Conservation (phyloP, 805 yeast genomes). For the Starmerella stellata region DNA sequence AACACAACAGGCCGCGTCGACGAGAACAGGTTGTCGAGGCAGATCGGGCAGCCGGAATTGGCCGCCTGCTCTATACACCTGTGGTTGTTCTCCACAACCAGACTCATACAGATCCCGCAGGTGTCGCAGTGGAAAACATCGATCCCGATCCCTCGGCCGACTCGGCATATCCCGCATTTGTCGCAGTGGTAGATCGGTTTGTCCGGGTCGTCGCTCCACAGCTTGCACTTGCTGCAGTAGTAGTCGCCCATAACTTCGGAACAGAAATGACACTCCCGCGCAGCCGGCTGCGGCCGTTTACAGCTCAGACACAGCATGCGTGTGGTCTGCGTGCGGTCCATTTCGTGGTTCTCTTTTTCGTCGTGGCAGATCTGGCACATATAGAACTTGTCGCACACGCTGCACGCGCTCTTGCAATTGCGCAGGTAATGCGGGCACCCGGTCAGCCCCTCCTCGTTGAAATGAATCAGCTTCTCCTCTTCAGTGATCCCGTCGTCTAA, state of each 20-base stretch:
- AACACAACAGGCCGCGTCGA: conserved; percentile 69
- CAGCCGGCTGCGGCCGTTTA: conserved; percentile 54
- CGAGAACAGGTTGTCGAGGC: conserved; percentile 78
- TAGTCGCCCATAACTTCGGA: conserved; percentile 50
- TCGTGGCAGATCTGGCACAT: conserved; percentile 72
- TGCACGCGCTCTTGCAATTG: conserved; percentile 68
- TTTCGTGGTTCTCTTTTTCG: conserved; percentile 44
- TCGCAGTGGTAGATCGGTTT: conserved; percentile 84
- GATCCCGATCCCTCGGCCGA: conserved; percentile 72
- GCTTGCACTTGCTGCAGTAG: conserved; percentile 57
- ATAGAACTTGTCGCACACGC: conserved; percentile 55
- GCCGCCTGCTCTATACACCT: conserved; percentile 74
- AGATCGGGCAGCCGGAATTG: conserved; percentile 81
- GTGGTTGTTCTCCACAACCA: conserved; percentile 60
- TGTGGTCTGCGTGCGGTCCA: conserved; percentile 39
- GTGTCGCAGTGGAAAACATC: conserved; percentile 84
- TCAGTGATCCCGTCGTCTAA: conserved; percentile 23
- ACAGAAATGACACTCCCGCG: conserved; percentile 52
- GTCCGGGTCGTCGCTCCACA: conserved; percentile 56
- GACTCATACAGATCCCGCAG: conserved; percentile 75
- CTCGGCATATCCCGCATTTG: conserved; percentile 79
- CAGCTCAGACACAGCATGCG: conserved; percentile 73
- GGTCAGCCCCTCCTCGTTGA: conserved; percentile 28
- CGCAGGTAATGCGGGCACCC: conserved; percentile 78
- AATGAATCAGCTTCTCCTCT: conserved; percentile 23